A percentile compares a stretch with the other conserved stretches of the same genome.
Evolutionary conservation across 2,329 filamentous ascomycete genomes (phyloP).

Genomic region (Diaporthe citriasiana): DNA sequence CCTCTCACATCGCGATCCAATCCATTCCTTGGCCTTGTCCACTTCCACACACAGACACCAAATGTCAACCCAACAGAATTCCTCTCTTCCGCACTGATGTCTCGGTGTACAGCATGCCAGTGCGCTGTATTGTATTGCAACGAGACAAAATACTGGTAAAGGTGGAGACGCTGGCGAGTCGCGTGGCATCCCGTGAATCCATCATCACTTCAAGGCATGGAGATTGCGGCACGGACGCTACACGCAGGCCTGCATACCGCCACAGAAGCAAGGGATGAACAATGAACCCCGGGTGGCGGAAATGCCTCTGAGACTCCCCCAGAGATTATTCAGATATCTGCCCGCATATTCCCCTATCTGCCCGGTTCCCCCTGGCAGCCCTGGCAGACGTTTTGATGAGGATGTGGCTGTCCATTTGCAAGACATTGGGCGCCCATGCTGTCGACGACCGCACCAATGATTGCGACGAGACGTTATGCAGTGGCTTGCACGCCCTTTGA

Average conservation of each 20-base stretch:
- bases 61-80: constrained; percentile 6
- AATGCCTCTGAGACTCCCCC: constrained; percentile 22
- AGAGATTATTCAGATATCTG: constrained; percentile 11
- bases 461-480: neutral
- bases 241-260: neutral
- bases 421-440: neutral
- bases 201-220: constrained; percentile 8
- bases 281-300: neutral
- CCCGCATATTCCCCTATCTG: neutral
- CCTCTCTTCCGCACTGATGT: constrained; percentile 32
- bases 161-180: neutral
- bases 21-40: constrained; percentile 3
- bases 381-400: neutral
- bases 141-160: constrained; percentile 6
- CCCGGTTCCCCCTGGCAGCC: too few species aligned
- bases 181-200: constrained; percentile 23
- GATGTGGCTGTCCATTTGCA: neutral
- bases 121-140: constrained; percentile 25
- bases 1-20: neutral
- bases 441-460: neutral
- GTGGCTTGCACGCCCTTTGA: neutral
- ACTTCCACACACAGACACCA: neutral
- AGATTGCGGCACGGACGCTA: neutral
- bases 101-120: constrained; percentile 23
- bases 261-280: constrained; percentile 27